Percentiles rank a stretch among this genome's conserved stretches.
Conservation (phyloP, 202 grass and related monocot species). For the Dendrocalamus latiflorus region DNA sequence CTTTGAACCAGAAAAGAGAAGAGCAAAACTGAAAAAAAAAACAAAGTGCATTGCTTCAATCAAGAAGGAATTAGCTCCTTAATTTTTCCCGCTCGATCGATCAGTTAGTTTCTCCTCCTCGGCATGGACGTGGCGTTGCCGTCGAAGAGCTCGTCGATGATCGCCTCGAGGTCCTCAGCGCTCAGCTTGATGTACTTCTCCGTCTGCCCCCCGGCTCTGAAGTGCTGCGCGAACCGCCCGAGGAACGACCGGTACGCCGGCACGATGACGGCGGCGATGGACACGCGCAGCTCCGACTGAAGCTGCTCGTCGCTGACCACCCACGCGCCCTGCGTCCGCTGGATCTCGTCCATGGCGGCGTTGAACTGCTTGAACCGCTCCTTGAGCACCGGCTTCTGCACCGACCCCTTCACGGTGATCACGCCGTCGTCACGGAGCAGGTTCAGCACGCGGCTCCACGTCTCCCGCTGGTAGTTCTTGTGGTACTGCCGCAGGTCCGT, state of each 20-base stretch:
- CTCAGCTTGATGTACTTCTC: conserved; percentile 87
- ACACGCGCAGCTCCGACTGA: conserved; percentile 87
- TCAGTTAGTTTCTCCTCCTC: conserved; percentile 40
- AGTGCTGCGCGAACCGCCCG: conserved; percentile 52
- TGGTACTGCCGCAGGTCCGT: conserved; percentile 76
- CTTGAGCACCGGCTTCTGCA: conserved; percentile 77
- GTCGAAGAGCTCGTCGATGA: conserved; percentile 82
- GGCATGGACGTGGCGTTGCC: conserved; percentile 70
- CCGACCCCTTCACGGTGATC: conserved; percentile 55
- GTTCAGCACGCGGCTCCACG: conserved; percentile 61
- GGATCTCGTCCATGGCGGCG: conserved; percentile 76
- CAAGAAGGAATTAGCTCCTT: too few species aligned
- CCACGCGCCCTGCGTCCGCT: conserved; percentile 70
- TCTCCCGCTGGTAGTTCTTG: conserved; percentile 97
- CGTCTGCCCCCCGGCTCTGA: conserved; percentile 53
- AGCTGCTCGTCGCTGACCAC: conserved; percentile 82
- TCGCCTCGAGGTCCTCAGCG: conserved; percentile 68
- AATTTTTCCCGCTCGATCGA: not conserved
- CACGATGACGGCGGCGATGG: conserved; percentile 74
- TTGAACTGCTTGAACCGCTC: conserved; percentile 91
- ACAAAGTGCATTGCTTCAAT: too few species aligned
- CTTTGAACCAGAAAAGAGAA: too few species aligned
- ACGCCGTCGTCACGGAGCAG: conserved; percentile 63
- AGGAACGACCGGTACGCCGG: conserved; percentile 81
- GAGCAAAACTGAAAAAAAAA: too few species aligned